Base-by-base conservation (phyloP, 169 alveolate species). In the Plasmodium chabaudi region DNA sequence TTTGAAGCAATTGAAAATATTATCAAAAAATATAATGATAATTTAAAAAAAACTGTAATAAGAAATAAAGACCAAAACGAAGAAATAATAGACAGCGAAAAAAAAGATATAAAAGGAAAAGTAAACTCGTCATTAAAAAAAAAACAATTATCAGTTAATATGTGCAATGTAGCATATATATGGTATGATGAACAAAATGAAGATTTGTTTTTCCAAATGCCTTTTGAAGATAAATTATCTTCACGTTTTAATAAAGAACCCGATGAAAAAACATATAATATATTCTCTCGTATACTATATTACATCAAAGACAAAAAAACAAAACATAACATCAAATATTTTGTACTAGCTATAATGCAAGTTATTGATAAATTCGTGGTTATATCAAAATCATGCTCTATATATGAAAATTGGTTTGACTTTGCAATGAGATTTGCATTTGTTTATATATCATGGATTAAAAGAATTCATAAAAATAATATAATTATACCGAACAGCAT, bases 151-250 rank as follows among this genome's bases (percentile, higher is more conserved):
- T 87, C 91, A 6, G 42, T 13, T 27, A 86, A 86, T 51, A 60
- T 60, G 9, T 70, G 71, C 34, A 70, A 69, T 47, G 91, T 59
- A 39, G 91, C 91, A 21, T 69, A 25, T 34, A 47, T 86, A 69
- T 86, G 86, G 86, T 86, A 86, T 86, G 91, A 86, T 47, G 91
- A 86, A 27, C 77, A 86, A 60, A 86, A 86, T 69, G 87, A 86
- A 57, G 86, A 86, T 53, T 42, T 86, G 5, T 63, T 63, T 44
- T 86, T 86, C 51, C 91, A 69, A 61, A 59, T 86, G 87, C 91
- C 86, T 21, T 68, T 47, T 59, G 87, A 86, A 86, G 60, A 70
- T 53, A 86, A 86, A 69, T 70, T 86, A 27, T 86, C 69, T 64
- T 42, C 27, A 9, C 27, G 55, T 34, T 59, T 86, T 19, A 44